Conservation (phyloP, 139 green algal genomes). For the Asterochloris erici region DNA sequence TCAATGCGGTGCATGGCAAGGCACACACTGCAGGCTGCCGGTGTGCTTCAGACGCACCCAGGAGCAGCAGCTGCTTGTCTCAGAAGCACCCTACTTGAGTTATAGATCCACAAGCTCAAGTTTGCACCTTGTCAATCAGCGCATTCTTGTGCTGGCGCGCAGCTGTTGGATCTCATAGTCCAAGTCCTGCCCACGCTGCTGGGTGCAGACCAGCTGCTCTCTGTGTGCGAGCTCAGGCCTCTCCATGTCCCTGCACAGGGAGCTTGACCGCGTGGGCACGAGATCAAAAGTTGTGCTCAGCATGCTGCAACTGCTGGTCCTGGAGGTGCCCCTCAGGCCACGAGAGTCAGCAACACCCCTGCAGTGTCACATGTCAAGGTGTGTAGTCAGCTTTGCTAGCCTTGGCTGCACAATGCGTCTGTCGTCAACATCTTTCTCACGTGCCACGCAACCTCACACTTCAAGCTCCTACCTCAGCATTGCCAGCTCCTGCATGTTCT, state of each 20-base stretch:
- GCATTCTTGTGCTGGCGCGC: slow-evolving; percentile 66
- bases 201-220: slow-evolving; percentile 23
- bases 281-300: no score
- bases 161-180: slow-evolving; percentile 63
- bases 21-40: no score
- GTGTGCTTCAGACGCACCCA: no score
- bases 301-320: no score
- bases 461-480: slow-evolving; percentile 44
- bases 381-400: no score
- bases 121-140: slow-evolving; percentile 64
- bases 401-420: no score
- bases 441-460: slow-evolving; percentile 24
- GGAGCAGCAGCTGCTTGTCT: neutral
- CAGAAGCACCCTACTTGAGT: neutral
- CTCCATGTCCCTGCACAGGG: slow-evolving; percentile 20
- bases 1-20: no score
- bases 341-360: no score
- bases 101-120: neutral
- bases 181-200: slow-evolving; percentile 33
- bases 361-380: no score
- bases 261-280: no score
- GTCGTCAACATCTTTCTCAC: no score
- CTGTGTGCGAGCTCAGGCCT: slow-evolving; percentile 16
- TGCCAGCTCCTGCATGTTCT: slow-evolving; percentile 29
- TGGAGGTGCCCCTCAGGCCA: no score